A percentile compares a stretch with the other conserved stretches of the same genome.
phyloP scores from a whole-genome alignment of 2,329 filamentous ascomycete species.

The Plenodomus lindquistii region DNA sequence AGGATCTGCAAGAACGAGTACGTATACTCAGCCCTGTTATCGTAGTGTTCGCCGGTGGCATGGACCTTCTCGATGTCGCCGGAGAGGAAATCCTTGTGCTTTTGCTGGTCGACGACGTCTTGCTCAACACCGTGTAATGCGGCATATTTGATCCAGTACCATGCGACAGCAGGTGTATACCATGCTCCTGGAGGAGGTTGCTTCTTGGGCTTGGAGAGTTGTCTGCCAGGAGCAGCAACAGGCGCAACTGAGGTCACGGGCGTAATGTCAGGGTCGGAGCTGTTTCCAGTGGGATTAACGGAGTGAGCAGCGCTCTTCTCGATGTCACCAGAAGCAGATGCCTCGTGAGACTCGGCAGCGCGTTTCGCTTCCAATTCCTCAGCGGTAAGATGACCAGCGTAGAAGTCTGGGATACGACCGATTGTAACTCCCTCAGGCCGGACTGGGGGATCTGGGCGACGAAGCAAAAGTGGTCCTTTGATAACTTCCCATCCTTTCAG shows the following conservation, averaged over 20 bases:
- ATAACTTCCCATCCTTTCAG: constrained; percentile 60
- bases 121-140: constrained; percentile 57
- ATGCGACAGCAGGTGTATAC: constrained; percentile 50
- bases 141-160: constrained; percentile 52
- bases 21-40: constrained; percentile 60
- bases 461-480: constrained; percentile 58
- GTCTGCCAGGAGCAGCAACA: constrained; percentile 2
- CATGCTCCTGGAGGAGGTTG: constrained; percentile 45
- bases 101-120: constrained; percentile 52
- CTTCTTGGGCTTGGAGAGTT: constrained; percentile 26
- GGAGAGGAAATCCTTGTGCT: constrained; percentile 52
- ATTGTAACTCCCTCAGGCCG: constrained; percentile 48
- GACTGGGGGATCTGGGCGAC: constrained; percentile 42
- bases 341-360: constrained; percentile 15
- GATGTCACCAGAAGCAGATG: constrained; percentile 18
- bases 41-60: constrained; percentile 61
- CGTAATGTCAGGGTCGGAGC: constrained; percentile 24
- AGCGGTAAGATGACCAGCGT: constrained; percentile 59
- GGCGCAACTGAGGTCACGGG: constrained; percentile 8
- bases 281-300: constrained; percentile 9
- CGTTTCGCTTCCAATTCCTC: constrained; percentile 52
- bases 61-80: constrained; percentile 61
- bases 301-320: constrained; percentile 27
- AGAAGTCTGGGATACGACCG: constrained; percentile 57
- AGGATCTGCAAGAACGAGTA: constrained; percentile 49